Evolutionary conservation across 2,329 filamentous ascomycete species (phyloP).

Genomic region (Raffaelea albimanens): DNA sequence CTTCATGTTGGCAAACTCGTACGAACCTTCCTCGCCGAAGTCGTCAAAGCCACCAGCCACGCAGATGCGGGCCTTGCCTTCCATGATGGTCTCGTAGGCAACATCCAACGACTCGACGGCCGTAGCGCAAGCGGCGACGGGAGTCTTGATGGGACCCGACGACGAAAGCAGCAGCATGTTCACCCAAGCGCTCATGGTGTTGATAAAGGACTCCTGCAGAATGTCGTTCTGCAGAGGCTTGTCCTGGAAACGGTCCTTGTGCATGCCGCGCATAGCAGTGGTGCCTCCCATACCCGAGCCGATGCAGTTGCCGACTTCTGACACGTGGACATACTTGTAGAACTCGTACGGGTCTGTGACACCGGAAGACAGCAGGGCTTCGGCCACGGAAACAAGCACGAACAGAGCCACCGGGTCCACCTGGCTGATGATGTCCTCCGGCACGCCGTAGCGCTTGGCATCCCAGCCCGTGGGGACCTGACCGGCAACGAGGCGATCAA

Average conservation of each 20-base stretch:
- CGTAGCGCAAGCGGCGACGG: slow-evolving; percentile 93
- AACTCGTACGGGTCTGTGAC: slow-evolving; percentile 99
- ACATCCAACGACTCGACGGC: slow-evolving; percentile 96
- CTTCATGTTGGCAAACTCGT: slow-evolving; percentile 99
- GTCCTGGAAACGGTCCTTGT: slow-evolving; percentile 94
- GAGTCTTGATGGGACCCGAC: slow-evolving; percentile 96
- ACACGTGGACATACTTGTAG: slow-evolving; percentile 98
- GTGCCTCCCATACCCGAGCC: slow-evolving; percentile 98
- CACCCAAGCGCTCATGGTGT: slow-evolving; percentile 99
- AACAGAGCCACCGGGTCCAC: slow-evolving; percentile 95
- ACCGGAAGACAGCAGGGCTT: slow-evolving; percentile 83
- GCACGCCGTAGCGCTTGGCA: slow-evolving; percentile 89
- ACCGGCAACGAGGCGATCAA: slow-evolving; percentile 93
- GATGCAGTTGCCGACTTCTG: slow-evolving; percentile 95
- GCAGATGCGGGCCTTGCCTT: slow-evolving; percentile 95
- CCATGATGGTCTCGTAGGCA: slow-evolving; percentile 95
- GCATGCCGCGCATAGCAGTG: slow-evolving; percentile 88
- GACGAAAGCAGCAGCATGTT: slow-evolving; percentile 98
- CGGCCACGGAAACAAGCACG: slow-evolving; percentile 86
- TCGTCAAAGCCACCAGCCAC: slow-evolving; percentile 98
- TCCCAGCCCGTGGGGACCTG: slow-evolving; percentile 98
- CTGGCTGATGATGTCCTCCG: slow-evolving; percentile 94
- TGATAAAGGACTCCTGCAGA: slow-evolving; percentile 98
- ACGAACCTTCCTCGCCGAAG: slow-evolving; percentile 97
- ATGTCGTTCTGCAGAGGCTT: slow-evolving; percentile 98